Conservation (phyloP, 2,329 filamentous ascomycete genomes). For the Ophiosphaerella herpotricha region DNA sequence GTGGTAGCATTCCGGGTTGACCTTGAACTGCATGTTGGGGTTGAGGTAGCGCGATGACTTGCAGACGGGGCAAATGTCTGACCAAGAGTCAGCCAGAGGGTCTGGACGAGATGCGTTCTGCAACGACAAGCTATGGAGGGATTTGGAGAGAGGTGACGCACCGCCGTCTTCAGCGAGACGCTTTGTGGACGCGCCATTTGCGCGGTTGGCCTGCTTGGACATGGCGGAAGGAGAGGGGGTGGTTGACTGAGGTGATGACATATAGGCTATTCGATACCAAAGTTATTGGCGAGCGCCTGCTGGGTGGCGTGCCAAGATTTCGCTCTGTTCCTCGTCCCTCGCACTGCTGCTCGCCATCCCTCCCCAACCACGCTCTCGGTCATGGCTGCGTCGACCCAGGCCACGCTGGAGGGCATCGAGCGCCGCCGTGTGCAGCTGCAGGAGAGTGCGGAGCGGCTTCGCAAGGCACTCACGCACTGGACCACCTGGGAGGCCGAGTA, state of each 20-base stretch:
- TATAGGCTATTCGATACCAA: no score
- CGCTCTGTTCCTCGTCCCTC: conserved; percentile 4
- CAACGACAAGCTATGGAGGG: conserved; percentile 37
- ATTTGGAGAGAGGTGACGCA: conserved; percentile 41
- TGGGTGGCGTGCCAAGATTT: conserved; percentile 2
- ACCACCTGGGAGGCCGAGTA: conserved; percentile 91
- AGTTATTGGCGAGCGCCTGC: no score
- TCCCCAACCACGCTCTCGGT: conserved; percentile 4
- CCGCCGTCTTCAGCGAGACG: conserved; percentile 41
- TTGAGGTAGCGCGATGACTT: conserved; percentile 96
- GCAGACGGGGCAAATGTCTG: conserved; percentile 93
- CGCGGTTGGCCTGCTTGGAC: conserved; percentile 40
- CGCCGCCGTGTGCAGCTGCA: conserved; percentile 76
- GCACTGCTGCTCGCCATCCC: conserved; percentile 5
- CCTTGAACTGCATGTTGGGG: conserved; percentile 88
- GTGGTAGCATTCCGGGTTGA: conserved; percentile 99
- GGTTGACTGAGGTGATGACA: no score
- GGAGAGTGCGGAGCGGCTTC: conserved; percentile 73
- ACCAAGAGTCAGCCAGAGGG: conserved; percentile 31
- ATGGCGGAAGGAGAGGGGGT: conserved; percentile 28
- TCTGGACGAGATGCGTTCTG: conserved; percentile 20
- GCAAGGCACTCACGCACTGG: conserved; percentile 82
- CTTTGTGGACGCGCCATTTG: conserved; percentile 34
- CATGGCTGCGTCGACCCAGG: conserved; percentile 41
- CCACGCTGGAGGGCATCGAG: conserved; percentile 71